phyloP scores from a whole-genome alignment of 768 basidiomycete species.

The Lactarius quietus region DNA sequence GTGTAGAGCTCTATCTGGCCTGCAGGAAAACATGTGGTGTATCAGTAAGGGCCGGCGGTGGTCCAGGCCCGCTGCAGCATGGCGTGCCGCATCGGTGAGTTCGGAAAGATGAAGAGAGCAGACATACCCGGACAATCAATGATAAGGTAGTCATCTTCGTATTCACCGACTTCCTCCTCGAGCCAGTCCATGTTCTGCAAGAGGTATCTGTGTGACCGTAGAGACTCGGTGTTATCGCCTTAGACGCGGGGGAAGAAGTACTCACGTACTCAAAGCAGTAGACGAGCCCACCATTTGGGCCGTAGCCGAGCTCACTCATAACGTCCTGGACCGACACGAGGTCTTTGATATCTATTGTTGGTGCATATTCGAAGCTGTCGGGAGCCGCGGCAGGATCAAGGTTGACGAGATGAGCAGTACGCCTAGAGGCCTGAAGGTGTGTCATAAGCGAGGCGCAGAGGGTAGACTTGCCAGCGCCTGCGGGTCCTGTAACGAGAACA shows the following conservation, averaged over 20 bases:
- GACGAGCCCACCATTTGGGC: conserved; percentile 94
- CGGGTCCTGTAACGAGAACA: conserved; percentile 89
- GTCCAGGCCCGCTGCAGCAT: conserved; percentile 1
- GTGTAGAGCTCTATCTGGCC: conserved; percentile 99
- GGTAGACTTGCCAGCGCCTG: conserved; percentile 96
- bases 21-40: conserved; percentile 31
- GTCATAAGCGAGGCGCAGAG: conserved; percentile 87
- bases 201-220: conserved; percentile 63
- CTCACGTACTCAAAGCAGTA: conserved; percentile 99
- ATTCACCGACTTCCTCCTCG: conserved; percentile 92
- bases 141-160: conserved; percentile 92
- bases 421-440: conserved; percentile 77
- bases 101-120: conserved; percentile 1
- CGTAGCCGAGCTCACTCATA: conserved; percentile 92
- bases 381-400: conserved; percentile 91
- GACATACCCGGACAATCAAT: conserved; percentile 83
- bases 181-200: conserved; percentile 98
- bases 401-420: conserved; percentile 91
- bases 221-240: conserved; percentile 1
- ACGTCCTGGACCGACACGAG: conserved; percentile 91
- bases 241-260: conserved; percentile 30
- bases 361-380: conserved; percentile 87
- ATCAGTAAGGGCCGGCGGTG: conserved; percentile 8
- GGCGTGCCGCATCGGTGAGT: conserved; percentile 8
- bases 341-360: conserved; percentile 90